Evolutionary conservation across 2,329 filamentous ascomycete genomes (phyloP), one percentile per base, ranked within the genome.

Genomic region (Phoma sp.): DNA sequence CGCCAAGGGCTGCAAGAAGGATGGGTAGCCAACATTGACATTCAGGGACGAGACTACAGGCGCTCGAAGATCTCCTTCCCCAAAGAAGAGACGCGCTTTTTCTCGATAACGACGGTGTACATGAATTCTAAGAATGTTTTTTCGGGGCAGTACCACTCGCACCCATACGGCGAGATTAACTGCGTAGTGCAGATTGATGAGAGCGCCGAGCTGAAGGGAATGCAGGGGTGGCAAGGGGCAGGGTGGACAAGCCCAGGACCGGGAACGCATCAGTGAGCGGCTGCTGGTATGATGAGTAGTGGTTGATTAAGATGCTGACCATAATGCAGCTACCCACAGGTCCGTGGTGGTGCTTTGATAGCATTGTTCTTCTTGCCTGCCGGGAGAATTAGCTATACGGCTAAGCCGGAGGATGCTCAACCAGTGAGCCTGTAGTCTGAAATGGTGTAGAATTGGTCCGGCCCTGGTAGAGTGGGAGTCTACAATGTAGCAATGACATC

Each of bases 41-140:
- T 77, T 41, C 67, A 73, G 15, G 67, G 64, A 7, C 41, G 47
- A 4, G 57, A 67, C 22, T 72, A 72, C 39, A 63, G 74, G 19
- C 70, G 74, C 10, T 74, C 73, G 8, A 81, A 79, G 51, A 77
- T 85, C 54, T 68, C 75, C 36, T 59, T 78, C 5, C 84, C 83
- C 1, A 76, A 69, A 2, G 70, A 75, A 8, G 74, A 77, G 32
- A 85, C 78, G 25, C 75, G 78, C 21, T 85, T 76, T 68, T 82
- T 84, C 67, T 81, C 78, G 61, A 84, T 85, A 64, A 85, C 83
- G 2, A 80, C 82, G 1, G 83, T 85, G 17, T 85, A 83, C 64
- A 84, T 85, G 78, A 76, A 83, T n/a, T 80, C 76, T 27, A 53
- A 78, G 29, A 76, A 78, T 6, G 77, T 74, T n/a, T 84, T 80